Conservation (phyloP, 805 yeast species). For the Sugiyamaella lignohabitans region DNA sequence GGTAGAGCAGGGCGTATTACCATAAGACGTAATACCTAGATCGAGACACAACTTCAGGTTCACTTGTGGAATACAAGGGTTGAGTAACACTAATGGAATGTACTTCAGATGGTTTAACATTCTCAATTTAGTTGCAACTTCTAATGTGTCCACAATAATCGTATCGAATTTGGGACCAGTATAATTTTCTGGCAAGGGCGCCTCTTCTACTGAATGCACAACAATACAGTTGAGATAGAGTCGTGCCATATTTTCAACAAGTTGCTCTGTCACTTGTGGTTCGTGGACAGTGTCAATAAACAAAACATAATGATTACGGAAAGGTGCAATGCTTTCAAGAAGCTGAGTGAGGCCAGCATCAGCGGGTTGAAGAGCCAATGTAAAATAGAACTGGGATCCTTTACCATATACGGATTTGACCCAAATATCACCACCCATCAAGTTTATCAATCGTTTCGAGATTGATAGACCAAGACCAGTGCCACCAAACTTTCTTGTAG, state of each 20-base stretch:
- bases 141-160: constrained; percentile 74
- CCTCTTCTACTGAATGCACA: constrained; percentile 51
- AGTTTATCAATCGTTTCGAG: constrained; percentile 77
- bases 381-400: constrained; percentile 80
- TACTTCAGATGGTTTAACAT: constrained; percentile 71
- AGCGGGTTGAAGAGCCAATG: constrained; percentile 73
- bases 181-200: constrained; percentile 38
- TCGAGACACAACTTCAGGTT: constrained; percentile 79
- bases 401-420: constrained; percentile 72
- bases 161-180: constrained; percentile 56
- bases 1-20: constrained; percentile 80
- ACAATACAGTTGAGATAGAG: constrained; percentile 59
- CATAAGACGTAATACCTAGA: constrained; percentile 80
- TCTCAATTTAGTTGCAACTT: constrained; percentile 64
- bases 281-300: constrained; percentile 63
- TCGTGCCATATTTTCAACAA: constrained; percentile 44
- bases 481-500: constrained; percentile 89
- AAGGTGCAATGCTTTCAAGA: constrained; percentile 64
- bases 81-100: constrained; percentile 74
- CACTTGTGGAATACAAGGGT: constrained; percentile 67
- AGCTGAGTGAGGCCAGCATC: constrained; percentile 53
- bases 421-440: constrained; percentile 95
- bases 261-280: constrained; percentile 42
- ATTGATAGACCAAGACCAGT: constrained; percentile 86
- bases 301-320: constrained; percentile 60